These are phyloP conservation scores for Xerocomus potaroensis DNA, from an alignment of 768 basidiomycete species.

Conservation along the genomic window DNA sequence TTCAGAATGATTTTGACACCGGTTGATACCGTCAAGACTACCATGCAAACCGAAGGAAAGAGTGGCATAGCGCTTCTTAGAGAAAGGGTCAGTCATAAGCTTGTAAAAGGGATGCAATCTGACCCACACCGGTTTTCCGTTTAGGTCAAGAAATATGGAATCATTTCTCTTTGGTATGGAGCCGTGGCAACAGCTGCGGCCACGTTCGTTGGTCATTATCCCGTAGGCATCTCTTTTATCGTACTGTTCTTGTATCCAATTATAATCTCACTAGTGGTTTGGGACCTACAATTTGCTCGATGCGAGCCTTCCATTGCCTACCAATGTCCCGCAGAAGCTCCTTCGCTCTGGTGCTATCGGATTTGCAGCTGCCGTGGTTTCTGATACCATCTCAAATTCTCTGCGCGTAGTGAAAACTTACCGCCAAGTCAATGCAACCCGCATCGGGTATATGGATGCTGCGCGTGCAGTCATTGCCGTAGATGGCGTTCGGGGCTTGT, in stretches of 20 bases:
- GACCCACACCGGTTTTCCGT: not conserved
- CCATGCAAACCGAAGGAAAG: constrained; percentile 86
- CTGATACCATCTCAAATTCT: constrained; percentile 85
- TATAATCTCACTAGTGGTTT: constrained; percentile 59
- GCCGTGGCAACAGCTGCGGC: constrained; percentile 90
- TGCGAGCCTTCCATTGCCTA: constrained; percentile 52
- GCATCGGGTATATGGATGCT: constrained; percentile 75
- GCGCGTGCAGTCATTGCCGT: constrained; percentile 68
- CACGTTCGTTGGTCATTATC: constrained; percentile 91
- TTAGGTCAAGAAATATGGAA: constrained; percentile 70
- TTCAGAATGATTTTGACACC: constrained; percentile 94
- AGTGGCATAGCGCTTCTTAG: constrained; percentile 62
- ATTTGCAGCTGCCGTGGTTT: constrained; percentile 79
- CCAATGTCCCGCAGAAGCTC: constrained; percentile 54
- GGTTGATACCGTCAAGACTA: constrained; percentile 93
- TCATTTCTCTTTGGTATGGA: constrained; percentile 83
- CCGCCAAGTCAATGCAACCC: constrained; percentile 80
- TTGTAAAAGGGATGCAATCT: not conserved
- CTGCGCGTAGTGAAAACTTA: constrained; percentile 94
- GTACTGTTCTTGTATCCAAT: not conserved
- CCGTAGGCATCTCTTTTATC: constrained; percentile 41
- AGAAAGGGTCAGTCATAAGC: constrained; percentile 46
- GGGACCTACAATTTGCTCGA: constrained; percentile 81
- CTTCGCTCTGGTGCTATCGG: constrained; percentile 86
- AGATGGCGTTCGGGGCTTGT: constrained; percentile 76